These are phyloP conservation scores for Septoria linicola DNA, from an alignment of 2,329 filamentous ascomycete species.

Conservation along the genomic window DNA sequence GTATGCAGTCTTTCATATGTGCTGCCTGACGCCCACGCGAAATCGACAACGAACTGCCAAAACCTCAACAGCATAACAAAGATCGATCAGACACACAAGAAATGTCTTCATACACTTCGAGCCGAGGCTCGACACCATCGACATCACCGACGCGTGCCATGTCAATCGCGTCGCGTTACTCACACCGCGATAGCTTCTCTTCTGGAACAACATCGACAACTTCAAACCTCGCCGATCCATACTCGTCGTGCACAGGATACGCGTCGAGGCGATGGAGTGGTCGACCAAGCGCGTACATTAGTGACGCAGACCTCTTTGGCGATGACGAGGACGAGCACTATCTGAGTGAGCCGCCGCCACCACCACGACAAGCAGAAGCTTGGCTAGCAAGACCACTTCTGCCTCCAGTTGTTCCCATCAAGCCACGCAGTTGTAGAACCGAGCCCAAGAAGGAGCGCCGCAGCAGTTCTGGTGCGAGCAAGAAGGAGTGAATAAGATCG, in stretches of 20 bases:
- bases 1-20: constrained; percentile 16
- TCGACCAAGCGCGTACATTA: constrained; percentile 38
- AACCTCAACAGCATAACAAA: not conserved
- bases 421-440: constrained; percentile 22
- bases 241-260: constrained; percentile 25
- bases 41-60: constrained; percentile 1
- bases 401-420: constrained; percentile 31
- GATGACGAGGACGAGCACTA: constrained; percentile 37
- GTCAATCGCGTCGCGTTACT: constrained; percentile 16
- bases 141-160: constrained; percentile 21
- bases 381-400: constrained; percentile 36
- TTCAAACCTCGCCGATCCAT: constrained; percentile 21
- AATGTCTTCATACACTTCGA: constrained; percentile 20
- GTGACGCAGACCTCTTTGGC: constrained; percentile 41
- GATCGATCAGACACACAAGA: not conserved
- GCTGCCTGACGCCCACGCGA: constrained; percentile 9
- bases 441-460: constrained; percentile 26
- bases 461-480: constrained; percentile 18
- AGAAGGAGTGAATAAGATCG: constrained; percentile 25
- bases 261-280: constrained; percentile 21
- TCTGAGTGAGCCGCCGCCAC: constrained; percentile 36
- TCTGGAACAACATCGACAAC: constrained; percentile 11
- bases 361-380: constrained; percentile 37
- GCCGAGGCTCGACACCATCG: constrained; percentile 14
- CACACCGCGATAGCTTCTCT: constrained; percentile 20